These are phyloP conservation scores for Lachancea meyersii DNA, from an alignment of 805 yeast genomes.

Conservation along the genomic window DNA sequence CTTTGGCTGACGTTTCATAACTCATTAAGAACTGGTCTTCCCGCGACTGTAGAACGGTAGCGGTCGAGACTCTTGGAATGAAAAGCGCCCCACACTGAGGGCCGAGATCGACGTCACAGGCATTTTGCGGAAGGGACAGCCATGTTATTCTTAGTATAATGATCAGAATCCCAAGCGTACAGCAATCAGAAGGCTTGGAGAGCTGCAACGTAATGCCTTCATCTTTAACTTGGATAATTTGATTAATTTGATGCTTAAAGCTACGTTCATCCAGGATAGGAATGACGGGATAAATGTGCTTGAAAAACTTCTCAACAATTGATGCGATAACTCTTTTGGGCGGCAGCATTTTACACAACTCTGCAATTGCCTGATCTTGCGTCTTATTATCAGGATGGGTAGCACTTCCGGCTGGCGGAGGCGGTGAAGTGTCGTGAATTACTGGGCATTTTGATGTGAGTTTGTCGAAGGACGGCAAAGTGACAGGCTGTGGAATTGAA, in stretches of 20 bases:
- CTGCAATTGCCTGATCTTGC: constrained; percentile 21
- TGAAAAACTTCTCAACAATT: constrained; percentile 53
- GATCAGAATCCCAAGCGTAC: constrained; percentile 44
- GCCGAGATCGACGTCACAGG: constrained; percentile 31
- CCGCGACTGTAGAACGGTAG: constrained; percentile 22
- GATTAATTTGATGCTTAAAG: constrained; percentile 29
- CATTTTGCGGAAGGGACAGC: constrained; percentile 45
- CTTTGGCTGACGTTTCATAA: constrained; percentile 28
- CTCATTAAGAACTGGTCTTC: constrained; percentile 27
- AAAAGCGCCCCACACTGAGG: constrained; percentile 14
- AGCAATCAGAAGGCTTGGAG: constrained; percentile 35
- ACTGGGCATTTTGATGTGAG: constrained; percentile 28
- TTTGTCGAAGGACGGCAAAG: constrained; percentile 24
- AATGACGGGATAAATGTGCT: constrained; percentile 52
- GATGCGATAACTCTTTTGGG: constrained; percentile 48
- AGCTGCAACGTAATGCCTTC: constrained; percentile 22
- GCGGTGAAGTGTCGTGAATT: constrained; percentile 16
- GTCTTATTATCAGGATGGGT: constrained; percentile 3
- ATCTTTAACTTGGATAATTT: constrained; percentile 23
- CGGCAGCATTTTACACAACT: constrained; percentile 44
- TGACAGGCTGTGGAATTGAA: constrained; percentile 1
- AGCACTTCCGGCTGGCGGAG: constrained; percentile 7
- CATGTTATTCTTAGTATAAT: constrained; percentile 50
- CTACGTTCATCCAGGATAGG: constrained; percentile 58
- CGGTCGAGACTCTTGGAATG: constrained; percentile 18